These are phyloP conservation scores for Simmondsia chinensis DNA, from an alignment of 148 eudicot species.

Conservation along the genomic window DNA sequence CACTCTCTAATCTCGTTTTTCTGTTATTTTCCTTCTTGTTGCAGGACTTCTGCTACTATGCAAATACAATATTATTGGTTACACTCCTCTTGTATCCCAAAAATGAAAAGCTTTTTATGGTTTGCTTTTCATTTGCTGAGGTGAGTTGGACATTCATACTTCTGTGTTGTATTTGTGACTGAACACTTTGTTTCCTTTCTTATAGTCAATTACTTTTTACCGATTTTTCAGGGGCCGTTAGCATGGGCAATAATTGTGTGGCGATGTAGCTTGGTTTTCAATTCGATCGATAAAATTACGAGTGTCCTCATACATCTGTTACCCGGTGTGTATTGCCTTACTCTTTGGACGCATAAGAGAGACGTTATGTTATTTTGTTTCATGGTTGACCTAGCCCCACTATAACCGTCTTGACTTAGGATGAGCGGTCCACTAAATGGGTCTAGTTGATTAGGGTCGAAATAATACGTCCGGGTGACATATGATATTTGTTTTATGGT, in stretches of 20 bases:
- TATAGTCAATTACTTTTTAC: background rate
- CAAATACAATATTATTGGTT: constrained; percentile 88
- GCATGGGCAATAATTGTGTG: constrained; percentile 98
- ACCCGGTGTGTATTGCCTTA: constrained; percentile 41
- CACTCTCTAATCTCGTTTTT: background rate
- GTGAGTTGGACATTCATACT: constrained; percentile 35
- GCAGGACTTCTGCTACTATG: constrained; percentile 99
- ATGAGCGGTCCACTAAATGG: too few species aligned
- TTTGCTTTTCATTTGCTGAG: constrained; percentile 98
- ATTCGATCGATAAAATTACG: constrained; percentile 83
- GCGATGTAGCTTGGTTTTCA: constrained; percentile 94
- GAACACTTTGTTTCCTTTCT: too few species aligned
- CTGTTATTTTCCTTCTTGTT: constrained; percentile 5
- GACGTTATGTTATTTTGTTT: background rate
- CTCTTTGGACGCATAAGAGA: background rate
- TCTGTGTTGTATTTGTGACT: too few species aligned
- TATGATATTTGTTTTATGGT: too few species aligned
- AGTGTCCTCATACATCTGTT: constrained; percentile 95
- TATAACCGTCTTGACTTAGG: too few species aligned
- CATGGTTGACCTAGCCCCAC: too few species aligned
- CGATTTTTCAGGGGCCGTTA: constrained; percentile 66
- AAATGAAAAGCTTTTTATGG: constrained; percentile 95
- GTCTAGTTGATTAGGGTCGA: too few species aligned
- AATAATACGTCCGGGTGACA: too few species aligned
- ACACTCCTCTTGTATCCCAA: constrained; percentile 65